Conservation (phyloP, 306 rosid species). For the Rubus idaeus region DNA sequence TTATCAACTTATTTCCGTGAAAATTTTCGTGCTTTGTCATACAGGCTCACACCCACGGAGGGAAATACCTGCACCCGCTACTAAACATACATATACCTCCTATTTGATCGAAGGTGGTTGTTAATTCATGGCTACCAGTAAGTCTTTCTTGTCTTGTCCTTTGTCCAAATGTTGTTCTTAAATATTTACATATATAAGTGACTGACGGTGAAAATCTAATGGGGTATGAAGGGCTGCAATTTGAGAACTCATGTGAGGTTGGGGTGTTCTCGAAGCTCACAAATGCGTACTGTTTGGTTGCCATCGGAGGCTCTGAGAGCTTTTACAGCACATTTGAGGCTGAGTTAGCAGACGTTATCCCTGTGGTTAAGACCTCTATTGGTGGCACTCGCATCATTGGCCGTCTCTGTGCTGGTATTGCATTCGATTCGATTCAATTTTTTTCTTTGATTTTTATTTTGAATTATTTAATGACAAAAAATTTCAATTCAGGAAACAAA, state of each 20-base stretch:
- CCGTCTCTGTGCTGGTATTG: conserved; percentile 87
- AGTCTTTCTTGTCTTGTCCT: neutral
- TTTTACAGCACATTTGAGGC: conserved; percentile 82
- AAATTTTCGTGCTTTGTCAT: neutral
- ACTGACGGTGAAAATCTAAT: neutral
- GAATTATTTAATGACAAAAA: neutral
- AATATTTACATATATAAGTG: neutral
- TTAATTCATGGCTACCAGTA: conserved; percentile 23
- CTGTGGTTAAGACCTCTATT: conserved; percentile 85
- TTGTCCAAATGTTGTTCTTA: neutral
- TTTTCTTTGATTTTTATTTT: neutral
- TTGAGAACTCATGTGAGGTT: conserved; percentile 85
- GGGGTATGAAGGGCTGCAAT: conserved; percentile 65
- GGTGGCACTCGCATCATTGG: conserved; percentile 87
- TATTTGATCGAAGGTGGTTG: neutral
- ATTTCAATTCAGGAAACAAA: conserved; percentile 63
- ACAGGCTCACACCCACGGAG: neutral
- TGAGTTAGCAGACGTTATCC: conserved; percentile 78
- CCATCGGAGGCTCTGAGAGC: conserved; percentile 93
- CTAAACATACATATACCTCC: neutral
- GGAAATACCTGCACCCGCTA: neutral
- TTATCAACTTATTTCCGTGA: neutral
- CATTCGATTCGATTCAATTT: neutral
- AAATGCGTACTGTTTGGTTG: conserved; percentile 92
- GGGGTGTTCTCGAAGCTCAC: conserved; percentile 98